Conservation (phyloP, 1,284 basidiomycete genomes). For the Microbotryum silenes-acaulis region DNA sequence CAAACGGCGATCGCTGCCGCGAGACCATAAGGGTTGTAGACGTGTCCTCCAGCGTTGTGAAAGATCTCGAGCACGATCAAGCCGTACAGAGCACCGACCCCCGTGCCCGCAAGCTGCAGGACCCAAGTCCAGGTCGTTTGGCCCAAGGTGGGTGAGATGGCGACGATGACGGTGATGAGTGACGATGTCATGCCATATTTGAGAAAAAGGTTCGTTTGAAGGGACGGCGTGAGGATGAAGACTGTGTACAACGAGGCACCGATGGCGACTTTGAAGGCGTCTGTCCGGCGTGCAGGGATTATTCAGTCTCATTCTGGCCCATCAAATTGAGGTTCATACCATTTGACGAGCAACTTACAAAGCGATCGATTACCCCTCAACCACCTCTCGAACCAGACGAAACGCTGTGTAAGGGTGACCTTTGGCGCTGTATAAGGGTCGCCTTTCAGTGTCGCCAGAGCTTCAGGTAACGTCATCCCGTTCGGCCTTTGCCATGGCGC, state of each 20-base stretch:
- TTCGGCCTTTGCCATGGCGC: background rate
- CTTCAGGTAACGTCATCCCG: constrained; percentile 17
- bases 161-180: constrained; percentile 27
- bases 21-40: constrained; percentile 38
- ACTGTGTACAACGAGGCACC: constrained; percentile 23
- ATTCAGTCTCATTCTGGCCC: background rate
- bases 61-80: constrained; percentile 34
- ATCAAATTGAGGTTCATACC: background rate
- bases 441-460: constrained; percentile 19
- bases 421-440: constrained; percentile 7
- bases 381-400: constrained; percentile 15
- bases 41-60: constrained; percentile 40
- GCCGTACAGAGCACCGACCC: constrained; percentile 25
- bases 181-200: constrained; percentile 15
- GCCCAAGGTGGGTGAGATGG: constrained; percentile 21
- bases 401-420: background rate
- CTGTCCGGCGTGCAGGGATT: background rate
- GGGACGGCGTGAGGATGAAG: constrained; percentile 19
- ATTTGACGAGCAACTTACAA: constrained; percentile 1
- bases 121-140: constrained; percentile 22
- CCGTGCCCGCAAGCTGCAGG: constrained; percentile 18
- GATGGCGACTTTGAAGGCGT: constrained; percentile 23
- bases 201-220: constrained; percentile 23
- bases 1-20: constrained; percentile 11
- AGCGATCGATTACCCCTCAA: constrained; percentile 13